A percentile compares a stretch with the other conserved stretches of the same genome.
Evolutionary conservation across 352 stramenopile genomes (phyloP).

Genomic region (Phytophthora colocasiae): DNA sequence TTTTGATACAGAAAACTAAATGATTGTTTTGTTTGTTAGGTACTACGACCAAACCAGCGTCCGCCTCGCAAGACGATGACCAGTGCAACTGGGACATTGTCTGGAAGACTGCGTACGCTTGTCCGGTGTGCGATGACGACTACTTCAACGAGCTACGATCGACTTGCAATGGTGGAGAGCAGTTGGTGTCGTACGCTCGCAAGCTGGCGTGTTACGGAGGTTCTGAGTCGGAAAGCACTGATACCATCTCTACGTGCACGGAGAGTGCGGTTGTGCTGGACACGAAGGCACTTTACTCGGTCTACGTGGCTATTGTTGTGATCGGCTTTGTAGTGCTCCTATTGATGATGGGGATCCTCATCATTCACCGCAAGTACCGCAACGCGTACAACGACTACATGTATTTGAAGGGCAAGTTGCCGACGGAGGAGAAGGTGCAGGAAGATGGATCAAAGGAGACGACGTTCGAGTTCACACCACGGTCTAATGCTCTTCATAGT

Average conservation of each 20-base stretch:
- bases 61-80: constrained; percentile 47
- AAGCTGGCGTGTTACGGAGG: constrained; percentile 73
- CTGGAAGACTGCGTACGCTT: constrained; percentile 77
- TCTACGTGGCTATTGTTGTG: constrained; percentile 72
- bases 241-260: constrained; percentile 66
- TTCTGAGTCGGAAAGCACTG: constrained; percentile 40
- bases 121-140: constrained; percentile 64
- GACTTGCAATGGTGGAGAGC: constrained; percentile 60
- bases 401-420: constrained; percentile 83
- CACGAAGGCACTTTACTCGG: constrained; percentile 71
- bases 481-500: constrained; percentile 59
- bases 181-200: constrained; percentile 65
- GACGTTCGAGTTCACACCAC: constrained; percentile 79
- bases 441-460: constrained; percentile 74
- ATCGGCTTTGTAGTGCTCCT: constrained; percentile 72
- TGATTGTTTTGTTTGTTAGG: constrained; percentile 30
- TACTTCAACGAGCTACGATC: constrained; percentile 76
- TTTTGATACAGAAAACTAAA: not conserved
- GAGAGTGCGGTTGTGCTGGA: constrained; percentile 76
- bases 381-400: constrained; percentile 83
- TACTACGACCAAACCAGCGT: constrained; percentile 50
- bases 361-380: constrained; percentile 84
- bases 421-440: constrained; percentile 56
- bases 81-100: constrained; percentile 65
- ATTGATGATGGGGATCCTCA: constrained; percentile 68